A percentile compares a stretch with the other conserved stretches of the same genome.
phyloP scores from a whole-genome alignment of 1,139 yeast species.

The Diutina pseudorugosa region DNA sequence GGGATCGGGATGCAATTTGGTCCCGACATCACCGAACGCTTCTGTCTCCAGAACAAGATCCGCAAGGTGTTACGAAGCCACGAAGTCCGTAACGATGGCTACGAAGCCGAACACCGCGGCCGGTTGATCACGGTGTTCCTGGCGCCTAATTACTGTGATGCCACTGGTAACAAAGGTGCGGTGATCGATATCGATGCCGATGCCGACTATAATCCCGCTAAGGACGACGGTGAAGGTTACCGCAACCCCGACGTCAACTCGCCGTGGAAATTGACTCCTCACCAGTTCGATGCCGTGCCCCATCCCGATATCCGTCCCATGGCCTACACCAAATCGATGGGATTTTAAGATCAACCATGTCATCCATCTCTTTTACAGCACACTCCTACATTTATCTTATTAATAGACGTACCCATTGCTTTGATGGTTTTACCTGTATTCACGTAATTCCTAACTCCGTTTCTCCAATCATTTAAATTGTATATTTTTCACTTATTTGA shows the following conservation, averaged over 20 bases:
- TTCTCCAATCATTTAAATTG: no score
- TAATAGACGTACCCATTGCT: not conserved
- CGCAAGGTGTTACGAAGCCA: slow-evolving; percentile 85
- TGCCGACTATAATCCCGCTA: slow-evolving; percentile 15
- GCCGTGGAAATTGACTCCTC: slow-evolving; percentile 39
- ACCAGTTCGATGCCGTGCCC: slow-evolving; percentile 65
- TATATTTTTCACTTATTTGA: no score
- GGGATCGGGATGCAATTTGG: slow-evolving; percentile 97
- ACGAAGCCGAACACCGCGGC: slow-evolving; percentile 78
- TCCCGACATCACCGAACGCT: slow-evolving; percentile 78
- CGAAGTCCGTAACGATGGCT: slow-evolving; percentile 89
- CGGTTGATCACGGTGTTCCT: slow-evolving; percentile 82
- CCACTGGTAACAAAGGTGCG: slow-evolving; percentile 85
- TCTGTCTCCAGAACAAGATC: slow-evolving; percentile 60
- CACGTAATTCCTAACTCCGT: no score
- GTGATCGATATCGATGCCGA: slow-evolving; percentile 51
- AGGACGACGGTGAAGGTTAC: slow-evolving; percentile 40
- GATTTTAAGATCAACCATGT: no score
- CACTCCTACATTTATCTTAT: not conserved
- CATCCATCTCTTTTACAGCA: no score
- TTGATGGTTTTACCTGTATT: no score
- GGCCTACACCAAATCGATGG: slow-evolving; percentile 76
- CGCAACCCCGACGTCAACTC: slow-evolving; percentile 31
- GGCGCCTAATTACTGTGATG: slow-evolving; percentile 96
- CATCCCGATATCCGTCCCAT: slow-evolving; percentile 92